Evolutionary conservation across 371 early-diverging fungal genomes (phyloP).

Genomic region (Mortierella polycephala): DNA sequence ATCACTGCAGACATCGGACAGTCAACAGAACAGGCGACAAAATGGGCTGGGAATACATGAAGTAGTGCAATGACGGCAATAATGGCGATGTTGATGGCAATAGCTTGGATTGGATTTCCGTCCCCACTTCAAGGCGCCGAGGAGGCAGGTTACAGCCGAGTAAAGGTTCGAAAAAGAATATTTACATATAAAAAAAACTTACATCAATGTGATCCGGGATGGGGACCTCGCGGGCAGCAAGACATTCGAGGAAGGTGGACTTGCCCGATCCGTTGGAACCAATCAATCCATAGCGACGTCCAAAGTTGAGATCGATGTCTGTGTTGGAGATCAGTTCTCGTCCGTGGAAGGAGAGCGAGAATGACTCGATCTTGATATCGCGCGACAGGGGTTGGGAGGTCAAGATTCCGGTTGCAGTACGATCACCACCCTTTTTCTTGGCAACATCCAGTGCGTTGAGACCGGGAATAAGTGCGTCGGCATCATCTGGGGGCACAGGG

Average conservation of each 20-base stretch:
- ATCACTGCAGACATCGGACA: no score
- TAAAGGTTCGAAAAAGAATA: no score
- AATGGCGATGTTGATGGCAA: no score
- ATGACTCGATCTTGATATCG: conserved; percentile 97
- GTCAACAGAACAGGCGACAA: no score
- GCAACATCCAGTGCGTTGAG: no score
- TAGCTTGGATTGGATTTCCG: no score
- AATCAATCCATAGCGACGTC: conserved; percentile 96
- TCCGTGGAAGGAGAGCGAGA: conserved; percentile 93
- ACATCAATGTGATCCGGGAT: conserved; percentile 97
- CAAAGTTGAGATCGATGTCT: conserved; percentile 97
- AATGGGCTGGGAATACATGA: no score
- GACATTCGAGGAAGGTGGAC: conserved; percentile 94
- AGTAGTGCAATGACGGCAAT: no score
- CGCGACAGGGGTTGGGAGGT: conserved; percentile 93
- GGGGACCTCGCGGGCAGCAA: conserved; percentile 95
- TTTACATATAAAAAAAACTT: conserved; percentile 46
- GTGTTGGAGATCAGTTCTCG: conserved; percentile 93
- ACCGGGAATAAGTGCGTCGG: no score
- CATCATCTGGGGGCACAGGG: conserved; percentile 18
- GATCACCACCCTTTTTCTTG: conserved; percentile 64
- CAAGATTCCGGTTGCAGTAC: conserved; percentile 94
- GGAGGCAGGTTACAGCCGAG: no score
- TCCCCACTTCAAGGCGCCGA: no score
- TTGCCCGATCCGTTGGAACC: conserved; percentile 99